Conservation (phyloP, 1,139 yeast species). For the Geotrichum carabidarum region DNA sequence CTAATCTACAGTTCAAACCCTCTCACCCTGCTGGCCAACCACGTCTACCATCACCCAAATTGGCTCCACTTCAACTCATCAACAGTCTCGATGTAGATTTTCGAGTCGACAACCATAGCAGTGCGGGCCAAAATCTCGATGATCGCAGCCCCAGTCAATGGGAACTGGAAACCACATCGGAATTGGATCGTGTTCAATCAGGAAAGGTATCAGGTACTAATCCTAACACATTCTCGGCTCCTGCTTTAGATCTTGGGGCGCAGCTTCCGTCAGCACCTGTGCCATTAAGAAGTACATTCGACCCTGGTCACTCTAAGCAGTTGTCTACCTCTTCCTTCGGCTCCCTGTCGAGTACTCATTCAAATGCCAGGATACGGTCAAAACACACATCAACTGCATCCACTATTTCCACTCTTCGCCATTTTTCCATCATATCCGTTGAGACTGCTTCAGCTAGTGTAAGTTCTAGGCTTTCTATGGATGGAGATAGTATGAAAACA, state of each 20-base stretch:
- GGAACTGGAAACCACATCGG: conserved; percentile 12
- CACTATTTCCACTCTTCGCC: conserved; percentile 27
- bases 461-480: conserved; percentile 10
- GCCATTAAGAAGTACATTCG: conserved; percentile 26
- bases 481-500: background rate
- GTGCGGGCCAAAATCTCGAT: background rate
- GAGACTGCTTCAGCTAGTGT: background rate
- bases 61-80: no score
- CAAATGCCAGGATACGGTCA: conserved; percentile 11
- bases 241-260: conserved; percentile 4
- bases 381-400: conserved; percentile 28
- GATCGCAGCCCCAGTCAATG: background rate
- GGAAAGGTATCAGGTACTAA: background rate
- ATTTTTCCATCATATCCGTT: conserved; percentile 23
- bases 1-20: no score
- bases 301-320: conserved; percentile 13
- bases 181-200: conserved; percentile 6
- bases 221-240: background rate
- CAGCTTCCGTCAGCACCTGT: conserved; percentile 26
- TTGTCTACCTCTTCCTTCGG: conserved; percentile 3
- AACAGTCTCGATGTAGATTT: no score
- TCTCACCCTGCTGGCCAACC: no score
- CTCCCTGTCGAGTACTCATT: conserved; percentile 8
- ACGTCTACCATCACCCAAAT: no score
- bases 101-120: background rate